Conservation (phyloP, 2,329 filamentous ascomycete genomes). For the Microcera coccophila region DNA sequence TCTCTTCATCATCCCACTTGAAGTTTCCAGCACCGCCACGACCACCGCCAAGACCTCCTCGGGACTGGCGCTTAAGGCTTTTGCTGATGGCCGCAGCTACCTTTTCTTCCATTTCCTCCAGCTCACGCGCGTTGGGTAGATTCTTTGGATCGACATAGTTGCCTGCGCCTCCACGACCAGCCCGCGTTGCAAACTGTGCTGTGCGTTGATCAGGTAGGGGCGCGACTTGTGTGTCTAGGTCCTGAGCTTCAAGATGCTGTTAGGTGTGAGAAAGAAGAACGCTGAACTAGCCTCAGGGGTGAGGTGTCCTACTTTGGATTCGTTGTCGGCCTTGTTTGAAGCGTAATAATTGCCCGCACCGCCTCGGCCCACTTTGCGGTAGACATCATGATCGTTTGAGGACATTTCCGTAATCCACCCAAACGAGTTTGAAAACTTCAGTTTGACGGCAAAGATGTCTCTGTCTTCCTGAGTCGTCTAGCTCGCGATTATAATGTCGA, state of each 20-base stretch:
- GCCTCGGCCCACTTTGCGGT: constrained; percentile 54
- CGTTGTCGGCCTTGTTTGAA: constrained; percentile 49
- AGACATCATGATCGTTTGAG: constrained; percentile 44
- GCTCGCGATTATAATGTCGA: constrained; percentile 3
- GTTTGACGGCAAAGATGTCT: too few relatives aligned
- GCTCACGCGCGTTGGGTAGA: constrained; percentile 31
- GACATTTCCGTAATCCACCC: too few relatives aligned
- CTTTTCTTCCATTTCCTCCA: constrained; percentile 33
- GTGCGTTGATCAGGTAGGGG: constrained; percentile 24
- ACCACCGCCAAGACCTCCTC: constrained; percentile 32
- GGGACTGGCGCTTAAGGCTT: constrained; percentile 23
- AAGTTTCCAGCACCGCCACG: constrained; percentile 60
- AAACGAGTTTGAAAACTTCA: too few relatives aligned
- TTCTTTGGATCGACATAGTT: constrained; percentile 49
- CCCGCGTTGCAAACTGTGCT: constrained; percentile 36
- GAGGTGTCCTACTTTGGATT: constrained; percentile 28
- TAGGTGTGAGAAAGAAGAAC: constrained; percentile 7
- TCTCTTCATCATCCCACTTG: constrained; percentile 44
- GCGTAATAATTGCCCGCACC: constrained; percentile 61
- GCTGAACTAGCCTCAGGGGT: neutral
- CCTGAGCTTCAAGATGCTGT: constrained; percentile 41
- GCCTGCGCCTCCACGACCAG: constrained; percentile 59
- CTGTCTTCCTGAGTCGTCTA: too few relatives aligned
- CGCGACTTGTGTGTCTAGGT: constrained; percentile 19
- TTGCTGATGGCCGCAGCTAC: constrained; percentile 34